Conservation (phyloP, 352 stramenopile genomes). For the Hyaloperonospora brassicae region DNA sequence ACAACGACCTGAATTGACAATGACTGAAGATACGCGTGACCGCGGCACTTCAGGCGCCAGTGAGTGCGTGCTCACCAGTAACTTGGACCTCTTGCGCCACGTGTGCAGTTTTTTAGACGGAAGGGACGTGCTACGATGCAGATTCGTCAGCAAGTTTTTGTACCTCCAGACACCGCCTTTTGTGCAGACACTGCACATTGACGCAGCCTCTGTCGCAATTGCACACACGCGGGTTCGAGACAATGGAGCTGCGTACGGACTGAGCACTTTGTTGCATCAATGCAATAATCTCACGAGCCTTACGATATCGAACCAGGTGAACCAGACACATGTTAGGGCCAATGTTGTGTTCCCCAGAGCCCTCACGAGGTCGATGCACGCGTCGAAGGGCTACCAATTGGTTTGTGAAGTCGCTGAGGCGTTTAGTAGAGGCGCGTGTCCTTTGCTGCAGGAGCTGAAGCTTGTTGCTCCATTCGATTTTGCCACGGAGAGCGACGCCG, state of each 20-base stretch:
- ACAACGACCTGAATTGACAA: conserved; percentile 10
- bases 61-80: conserved; percentile 40
- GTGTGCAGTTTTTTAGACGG: conserved; percentile 53
- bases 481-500: conserved; percentile 43
- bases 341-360: conserved; percentile 34
- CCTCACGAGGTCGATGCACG: conserved; percentile 11
- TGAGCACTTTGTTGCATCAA: conserved; percentile 26
- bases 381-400: conserved; percentile 35
- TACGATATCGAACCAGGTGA: conserved; percentile 42
- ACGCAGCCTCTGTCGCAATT: conserved; percentile 11
- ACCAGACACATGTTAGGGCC: conserved; percentile 29
- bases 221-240: conserved; percentile 9
- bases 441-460: conserved; percentile 31
- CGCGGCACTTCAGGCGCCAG: conserved; percentile 9
- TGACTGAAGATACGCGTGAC: conserved; percentile 13
- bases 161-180: conserved; percentile 35
- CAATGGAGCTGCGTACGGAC: conserved; percentile 7
- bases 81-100: conserved; percentile 46
- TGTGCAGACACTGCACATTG: conserved; percentile 39
- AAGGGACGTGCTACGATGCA: conserved; percentile 34
- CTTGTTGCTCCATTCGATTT: conserved; percentile 54
- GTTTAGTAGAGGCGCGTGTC: conserved; percentile 31
- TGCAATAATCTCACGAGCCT: conserved; percentile 41
- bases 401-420: conserved; percentile 32
- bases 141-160: conserved; percentile 47